These are phyloP conservation scores for Athelia sp. DNA, from an alignment of 1,284 basidiomycete species.

Conservation along the genomic window DNA sequence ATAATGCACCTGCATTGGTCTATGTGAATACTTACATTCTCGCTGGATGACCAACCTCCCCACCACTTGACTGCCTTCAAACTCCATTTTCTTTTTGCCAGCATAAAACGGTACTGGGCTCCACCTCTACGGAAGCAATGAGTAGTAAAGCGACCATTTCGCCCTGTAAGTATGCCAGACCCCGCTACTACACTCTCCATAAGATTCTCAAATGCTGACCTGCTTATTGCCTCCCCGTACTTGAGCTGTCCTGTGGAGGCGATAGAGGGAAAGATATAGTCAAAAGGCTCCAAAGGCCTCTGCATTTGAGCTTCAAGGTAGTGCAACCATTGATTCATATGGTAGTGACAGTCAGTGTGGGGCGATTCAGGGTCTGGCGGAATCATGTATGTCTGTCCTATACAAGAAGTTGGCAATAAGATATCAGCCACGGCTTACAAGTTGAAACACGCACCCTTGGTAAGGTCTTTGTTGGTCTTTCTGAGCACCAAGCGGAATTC, in stretches of 20 bases:
- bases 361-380: conserved; percentile 10
- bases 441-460: conserved; percentile 8
- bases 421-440: too few species aligned
- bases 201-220: conserved; percentile 7
- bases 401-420: too few species aligned
- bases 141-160: conserved; percentile 14
- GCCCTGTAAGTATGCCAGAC: conserved; percentile 6
- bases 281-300: conserved; percentile 4
- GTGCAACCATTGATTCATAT: conserved; percentile 10
- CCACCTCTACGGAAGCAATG: conserved; percentile 17
- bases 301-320: conserved; percentile 9
- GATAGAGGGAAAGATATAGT: conserved; percentile 11
- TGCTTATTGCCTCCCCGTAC: conserved; percentile 10
- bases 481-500: conserved; percentile 14
- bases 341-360: conserved; percentile 13
- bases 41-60: conserved; percentile 16
- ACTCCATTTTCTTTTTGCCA: conserved; percentile 13
- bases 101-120: conserved; percentile 17
- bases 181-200: conserved; percentile 7
- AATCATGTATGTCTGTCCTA: conserved; percentile 14
- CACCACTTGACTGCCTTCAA: conserved; percentile 16
- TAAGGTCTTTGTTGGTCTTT: conserved; percentile 18
- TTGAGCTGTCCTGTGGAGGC: conserved; percentile 13
- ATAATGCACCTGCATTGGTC: too few species aligned
- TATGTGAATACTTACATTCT: conserved; percentile 12